Evolutionary conservation across 257 asterid species (phyloP).

Genomic region (Fraxinus quadrangulata): DNA sequence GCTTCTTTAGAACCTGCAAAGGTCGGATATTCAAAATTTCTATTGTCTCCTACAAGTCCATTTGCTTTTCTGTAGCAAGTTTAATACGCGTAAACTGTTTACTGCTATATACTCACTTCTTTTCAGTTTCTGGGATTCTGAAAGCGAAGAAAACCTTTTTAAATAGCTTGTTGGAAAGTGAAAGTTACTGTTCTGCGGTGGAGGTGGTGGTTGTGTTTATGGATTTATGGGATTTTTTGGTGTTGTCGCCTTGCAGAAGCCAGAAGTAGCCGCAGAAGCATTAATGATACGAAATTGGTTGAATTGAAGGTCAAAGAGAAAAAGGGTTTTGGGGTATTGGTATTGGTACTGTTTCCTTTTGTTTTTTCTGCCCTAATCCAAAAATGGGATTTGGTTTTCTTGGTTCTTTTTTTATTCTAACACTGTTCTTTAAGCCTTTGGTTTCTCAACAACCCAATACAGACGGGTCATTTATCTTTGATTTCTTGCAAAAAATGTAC

Average conservation of each 20-base stretch:
- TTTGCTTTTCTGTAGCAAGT: slow-evolving; percentile 16
- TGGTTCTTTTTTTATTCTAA: slow-evolving; percentile 45
- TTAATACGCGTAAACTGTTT: slow-evolving; percentile 4
- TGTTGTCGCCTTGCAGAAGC: slow-evolving; percentile 26
- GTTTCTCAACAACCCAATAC: slow-evolving; percentile 63
- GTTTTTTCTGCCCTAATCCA: slow-evolving; percentile 15
- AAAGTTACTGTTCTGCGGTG: slow-evolving; percentile 26
- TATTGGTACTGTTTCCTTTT: slow-evolving; percentile 13
- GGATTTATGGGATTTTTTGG: slow-evolving; percentile 34
- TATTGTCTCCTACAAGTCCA: slow-evolving; percentile 22
- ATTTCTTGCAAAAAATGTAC: slow-evolving; percentile 71
- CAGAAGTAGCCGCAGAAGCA: slow-evolving; percentile 31
- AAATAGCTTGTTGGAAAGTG: slow-evolving; percentile 12
- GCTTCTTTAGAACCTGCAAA: slow-evolving; percentile 42
- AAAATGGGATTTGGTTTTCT: slow-evolving; percentile 62
- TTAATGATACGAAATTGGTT: slow-evolving; percentile 36
- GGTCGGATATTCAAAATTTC: slow-evolving; percentile 19
- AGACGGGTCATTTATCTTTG: slow-evolving; percentile 67
- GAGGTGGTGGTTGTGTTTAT: slow-evolving; percentile 38
- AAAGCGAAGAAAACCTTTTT: slow-evolving; percentile 8
- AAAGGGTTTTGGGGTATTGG: slow-evolving; percentile 19
- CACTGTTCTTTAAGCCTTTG: slow-evolving; percentile 49
- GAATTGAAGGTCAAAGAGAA: slow-evolving; percentile 21
- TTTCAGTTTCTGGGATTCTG: slow-evolving; percentile 20
- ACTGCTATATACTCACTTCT: slow-evolving; percentile 8